These are phyloP conservation scores for Phyllosticta citrichinensis DNA, from an alignment of 2,329 filamentous ascomycete genomes.

Conservation along the genomic window DNA sequence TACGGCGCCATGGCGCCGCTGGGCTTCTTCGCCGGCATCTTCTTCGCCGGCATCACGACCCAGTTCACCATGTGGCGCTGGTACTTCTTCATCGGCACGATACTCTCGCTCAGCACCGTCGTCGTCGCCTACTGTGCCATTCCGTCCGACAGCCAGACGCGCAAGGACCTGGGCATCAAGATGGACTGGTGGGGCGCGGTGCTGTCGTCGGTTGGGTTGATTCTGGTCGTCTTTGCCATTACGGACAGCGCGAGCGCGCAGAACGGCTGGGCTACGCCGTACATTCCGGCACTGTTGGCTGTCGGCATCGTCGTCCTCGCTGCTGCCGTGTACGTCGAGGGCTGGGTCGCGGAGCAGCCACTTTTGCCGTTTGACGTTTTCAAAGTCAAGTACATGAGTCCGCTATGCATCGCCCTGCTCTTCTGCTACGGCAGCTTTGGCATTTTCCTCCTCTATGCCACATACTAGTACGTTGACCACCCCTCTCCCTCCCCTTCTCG, in stretches of 20 bases:
- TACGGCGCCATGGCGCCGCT: constrained; percentile 44
- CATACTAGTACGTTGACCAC: constrained; percentile 47
- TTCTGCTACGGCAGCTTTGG: constrained; percentile 60
- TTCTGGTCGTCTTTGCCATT: constrained; percentile 61
- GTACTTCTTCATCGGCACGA: constrained; percentile 59
- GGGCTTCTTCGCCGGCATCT: constrained; percentile 53
- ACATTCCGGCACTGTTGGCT: constrained; percentile 53
- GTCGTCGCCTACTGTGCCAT: constrained; percentile 39
- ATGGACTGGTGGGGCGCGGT: constrained; percentile 62
- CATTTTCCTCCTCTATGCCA: constrained; percentile 59
- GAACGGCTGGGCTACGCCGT: constrained; percentile 55
- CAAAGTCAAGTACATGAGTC: constrained; percentile 53
- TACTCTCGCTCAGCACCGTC: constrained; percentile 39
- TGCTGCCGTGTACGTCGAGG: constrained; percentile 55
- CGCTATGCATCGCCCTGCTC: constrained; percentile 50
- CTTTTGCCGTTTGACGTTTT: constrained; percentile 59
- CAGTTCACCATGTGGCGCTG: constrained; percentile 50
- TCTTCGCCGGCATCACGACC: constrained; percentile 51
- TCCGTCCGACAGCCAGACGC: constrained; percentile 37
- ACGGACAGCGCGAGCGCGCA: constrained; percentile 58
- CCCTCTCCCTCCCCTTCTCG: background rate
- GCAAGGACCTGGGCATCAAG: constrained; percentile 29
- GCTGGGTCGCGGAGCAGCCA: constrained; percentile 55
- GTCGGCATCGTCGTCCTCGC: constrained; percentile 48
- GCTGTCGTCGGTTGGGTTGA: constrained; percentile 54